Percentiles rank a stretch among this genome's conserved stretches.
Conservation (phyloP, 805 yeast genomes). For the Jamesozyma spencerorum region DNA sequence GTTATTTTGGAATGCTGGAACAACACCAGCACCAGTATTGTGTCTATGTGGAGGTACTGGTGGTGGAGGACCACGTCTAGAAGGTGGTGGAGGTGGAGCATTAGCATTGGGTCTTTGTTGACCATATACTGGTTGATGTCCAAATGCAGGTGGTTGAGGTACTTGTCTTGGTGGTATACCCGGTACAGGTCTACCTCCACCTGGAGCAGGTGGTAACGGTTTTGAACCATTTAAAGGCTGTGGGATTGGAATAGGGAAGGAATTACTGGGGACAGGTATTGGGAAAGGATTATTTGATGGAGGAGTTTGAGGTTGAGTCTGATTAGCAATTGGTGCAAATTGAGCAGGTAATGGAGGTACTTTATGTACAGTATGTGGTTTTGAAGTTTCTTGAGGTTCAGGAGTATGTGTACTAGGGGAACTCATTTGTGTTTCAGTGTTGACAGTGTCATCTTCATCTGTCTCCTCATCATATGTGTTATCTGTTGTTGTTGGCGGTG, state of each 20-base stretch:
- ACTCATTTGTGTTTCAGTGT: too few relatives aligned
- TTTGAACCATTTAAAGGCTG: conserved; percentile 8
- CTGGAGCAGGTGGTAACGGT: conserved; percentile 5
- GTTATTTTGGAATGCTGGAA: neutral
- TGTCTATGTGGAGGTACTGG: conserved; percentile 22
- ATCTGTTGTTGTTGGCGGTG: conserved; percentile 20
- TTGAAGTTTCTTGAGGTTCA: conserved; percentile 7
- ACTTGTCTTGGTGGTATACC: conserved; percentile 19
- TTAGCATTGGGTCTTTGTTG: conserved; percentile 5
- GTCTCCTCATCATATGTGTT: conserved; percentile 5
- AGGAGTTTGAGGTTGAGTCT: conserved; percentile 6
- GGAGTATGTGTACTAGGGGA: conserved; percentile 12
- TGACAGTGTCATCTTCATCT: too few relatives aligned
- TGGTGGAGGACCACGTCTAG: conserved; percentile 28
- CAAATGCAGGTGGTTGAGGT: conserved; percentile 13
- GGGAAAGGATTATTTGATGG: conserved; percentile 7
- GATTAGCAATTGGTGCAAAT: conserved; percentile 8
- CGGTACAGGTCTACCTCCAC: conserved; percentile 13
- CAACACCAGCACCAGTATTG: conserved; percentile 7
- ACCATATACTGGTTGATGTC: conserved; percentile 13
- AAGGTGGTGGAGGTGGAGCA: conserved; percentile 23
- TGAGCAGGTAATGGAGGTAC: conserved; percentile 19
- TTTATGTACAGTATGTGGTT: conserved; percentile 15
- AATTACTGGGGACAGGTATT: conserved; percentile 13
- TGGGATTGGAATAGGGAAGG: conserved; percentile 7